A percentile compares a stretch with the other conserved stretches of the same genome.
phyloP scores from a whole-genome alignment of 441 rosid genomes.

The California macrophylla region DNA sequence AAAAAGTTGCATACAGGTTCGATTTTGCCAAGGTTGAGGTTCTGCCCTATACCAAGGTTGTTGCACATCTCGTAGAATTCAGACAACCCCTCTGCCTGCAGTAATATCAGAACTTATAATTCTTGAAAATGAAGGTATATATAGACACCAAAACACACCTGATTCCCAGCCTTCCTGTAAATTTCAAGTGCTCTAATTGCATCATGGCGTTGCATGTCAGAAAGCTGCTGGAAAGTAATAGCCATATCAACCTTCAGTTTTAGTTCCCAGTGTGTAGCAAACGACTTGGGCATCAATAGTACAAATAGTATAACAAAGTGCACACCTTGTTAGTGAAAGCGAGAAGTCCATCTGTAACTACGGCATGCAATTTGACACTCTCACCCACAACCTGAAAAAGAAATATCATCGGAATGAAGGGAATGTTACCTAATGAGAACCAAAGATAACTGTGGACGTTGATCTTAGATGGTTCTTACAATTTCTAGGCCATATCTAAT shows the following conservation, averaged over 20 bases:
- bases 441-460: neutral
- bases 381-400: constrained; percentile 36
- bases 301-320: neutral
- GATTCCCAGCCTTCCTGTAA: constrained; percentile 36
- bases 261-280: neutral
- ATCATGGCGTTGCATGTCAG: constrained; percentile 39
- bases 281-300: neutral
- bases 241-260: neutral
- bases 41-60: constrained; percentile 26
- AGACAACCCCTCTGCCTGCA: constrained; percentile 35
- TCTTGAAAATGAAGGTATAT: neutral
- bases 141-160: constrained; percentile 21
- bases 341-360: constrained; percentile 39
- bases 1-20: constrained; percentile 25
- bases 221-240: constrained; percentile 26
- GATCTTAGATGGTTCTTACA: constrained; percentile 22
- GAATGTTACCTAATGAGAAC: neutral
- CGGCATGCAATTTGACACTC: constrained; percentile 32
- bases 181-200: constrained; percentile 40
- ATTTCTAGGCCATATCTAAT: constrained; percentile 38
- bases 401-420: neutral
- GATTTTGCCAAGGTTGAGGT: constrained; percentile 29
- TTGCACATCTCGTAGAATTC: constrained; percentile 41
- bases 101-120: neutral
- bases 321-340: constrained; percentile 42